phyloP scores from a whole-genome alignment of 2,329 filamentous ascomycete species.

The Sporothrix pallida region DNA sequence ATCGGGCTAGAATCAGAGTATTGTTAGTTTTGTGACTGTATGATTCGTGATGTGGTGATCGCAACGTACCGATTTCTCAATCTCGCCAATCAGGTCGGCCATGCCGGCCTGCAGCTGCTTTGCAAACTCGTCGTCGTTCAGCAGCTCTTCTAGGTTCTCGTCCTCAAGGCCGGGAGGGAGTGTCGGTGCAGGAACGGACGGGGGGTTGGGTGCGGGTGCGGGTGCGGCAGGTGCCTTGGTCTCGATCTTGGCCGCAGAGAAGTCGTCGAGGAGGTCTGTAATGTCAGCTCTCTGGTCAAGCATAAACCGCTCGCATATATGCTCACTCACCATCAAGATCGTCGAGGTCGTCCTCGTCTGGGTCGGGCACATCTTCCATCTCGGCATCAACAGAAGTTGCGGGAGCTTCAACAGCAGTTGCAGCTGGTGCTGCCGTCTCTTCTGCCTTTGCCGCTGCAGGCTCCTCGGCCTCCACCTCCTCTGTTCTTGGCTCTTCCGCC shows the following conservation, averaged over 20 bases:
- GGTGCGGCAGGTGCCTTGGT: slow-evolving; percentile 48
- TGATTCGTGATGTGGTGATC: too few species aligned
- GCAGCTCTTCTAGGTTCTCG: slow-evolving; percentile 48
- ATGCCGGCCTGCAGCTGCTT: slow-evolving; percentile 89
- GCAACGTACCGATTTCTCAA: slow-evolving; percentile 64
- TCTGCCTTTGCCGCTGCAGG: neutral
- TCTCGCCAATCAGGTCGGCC: slow-evolving; percentile 77
- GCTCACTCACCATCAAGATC: slow-evolving; percentile 76
- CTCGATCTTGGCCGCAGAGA: slow-evolving; percentile 69
- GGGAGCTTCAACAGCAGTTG: neutral
- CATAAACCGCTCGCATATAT: neutral
- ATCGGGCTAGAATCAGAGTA: slow-evolving; percentile 57
- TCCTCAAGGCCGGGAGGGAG: slow-evolving; percentile 39
- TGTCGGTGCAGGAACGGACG: slow-evolving; percentile 35
- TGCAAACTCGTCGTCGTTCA: slow-evolving; percentile 78
- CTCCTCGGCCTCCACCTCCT: neutral
- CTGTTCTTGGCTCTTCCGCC: neutral
- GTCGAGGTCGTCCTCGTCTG: slow-evolving; percentile 89
- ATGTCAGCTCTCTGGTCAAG: neutral
- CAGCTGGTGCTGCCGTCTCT: neutral
- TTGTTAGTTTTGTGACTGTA: neutral
- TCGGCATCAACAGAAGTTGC: slow-evolving; percentile 40
- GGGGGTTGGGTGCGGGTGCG: slow-evolving; percentile 39
- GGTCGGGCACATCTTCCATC: slow-evolving; percentile 73
- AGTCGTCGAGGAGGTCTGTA: slow-evolving; percentile 89